Conservation (phyloP, 208 protist genomes). For the Giardia duodenalis region DNA sequence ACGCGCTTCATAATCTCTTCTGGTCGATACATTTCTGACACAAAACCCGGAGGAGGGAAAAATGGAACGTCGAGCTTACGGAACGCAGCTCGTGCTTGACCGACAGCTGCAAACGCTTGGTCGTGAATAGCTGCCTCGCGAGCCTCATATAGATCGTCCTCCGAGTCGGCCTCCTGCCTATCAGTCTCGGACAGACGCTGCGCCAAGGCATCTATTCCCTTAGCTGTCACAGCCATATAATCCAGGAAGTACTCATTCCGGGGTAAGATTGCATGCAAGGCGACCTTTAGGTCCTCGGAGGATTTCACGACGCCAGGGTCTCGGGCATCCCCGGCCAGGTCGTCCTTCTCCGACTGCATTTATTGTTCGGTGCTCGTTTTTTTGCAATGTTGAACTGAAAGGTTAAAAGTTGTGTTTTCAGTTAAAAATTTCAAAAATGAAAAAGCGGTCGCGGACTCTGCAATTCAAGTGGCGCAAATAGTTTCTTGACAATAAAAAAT, state of each 20-base stretch:
- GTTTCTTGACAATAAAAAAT: too few species aligned
- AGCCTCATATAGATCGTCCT: not conserved
- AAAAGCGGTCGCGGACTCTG: too few species aligned
- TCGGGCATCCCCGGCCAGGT: too few species aligned
- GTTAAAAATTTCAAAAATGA: too few species aligned
- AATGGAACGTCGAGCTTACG: not conserved
- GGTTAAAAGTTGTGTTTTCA: too few species aligned
- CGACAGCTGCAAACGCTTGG: not conserved
- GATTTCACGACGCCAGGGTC: too few species aligned
- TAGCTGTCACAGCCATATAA: not conserved
- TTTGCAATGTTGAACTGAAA: too few species aligned
- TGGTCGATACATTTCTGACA: not conserved
- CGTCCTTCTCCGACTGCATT: too few species aligned
- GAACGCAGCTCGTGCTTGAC: not conserved
- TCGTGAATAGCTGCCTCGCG: not conserved
- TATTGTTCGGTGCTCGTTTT: too few species aligned
- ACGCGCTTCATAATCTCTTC: not conserved
- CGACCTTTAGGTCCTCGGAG: not conserved
- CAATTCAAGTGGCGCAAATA: too few species aligned
- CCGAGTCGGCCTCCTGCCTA: not conserved
- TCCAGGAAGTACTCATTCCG: not conserved
- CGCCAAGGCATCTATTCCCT: not conserved
- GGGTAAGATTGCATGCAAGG: not conserved
- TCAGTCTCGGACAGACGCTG: not conserved
- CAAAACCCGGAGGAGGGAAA: not conserved